Evolutionary conservation across 2,329 filamentous ascomycete species (phyloP), one percentile per base, ranked within the genome.

Genomic region (Chaetomiaceae sp.): DNA sequence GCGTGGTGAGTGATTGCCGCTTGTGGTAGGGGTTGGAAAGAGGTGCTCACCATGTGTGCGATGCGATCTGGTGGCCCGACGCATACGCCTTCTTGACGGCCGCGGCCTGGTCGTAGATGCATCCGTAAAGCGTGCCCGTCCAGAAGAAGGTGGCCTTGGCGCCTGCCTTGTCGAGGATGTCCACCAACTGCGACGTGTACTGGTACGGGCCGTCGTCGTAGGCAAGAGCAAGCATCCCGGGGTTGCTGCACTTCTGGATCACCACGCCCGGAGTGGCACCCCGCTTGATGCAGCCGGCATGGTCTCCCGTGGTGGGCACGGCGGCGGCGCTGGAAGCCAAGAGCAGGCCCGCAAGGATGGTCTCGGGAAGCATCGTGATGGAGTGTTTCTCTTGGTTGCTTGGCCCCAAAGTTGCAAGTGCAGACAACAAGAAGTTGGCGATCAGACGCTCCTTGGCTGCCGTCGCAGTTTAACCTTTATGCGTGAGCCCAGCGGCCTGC

Each of bases 121-220:
- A 74, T 7, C 68, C 72, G 40, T 74, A 74, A 19, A 75, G 63
- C 1, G 71, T 74, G 1, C 72, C 72, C 0, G 72, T 75, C 57
- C 69, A 68, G 63, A 76, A 78, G 60, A 76, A 78, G 3, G 73
- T 78, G 6, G 68, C 75, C 58, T 75, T 76, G 34, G 69, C 73
- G 7, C 66, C 68, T 6, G 67, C 68, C 3, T 58, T 58, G 54
- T 75, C 66, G 15, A 79, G 65, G 14, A 69, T 72, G 54, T 78
- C 72, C n/a, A 79, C 62, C 2, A 78, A 62, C 37, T 65, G 62
- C 2, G 60, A 65, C 0, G 74, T 78, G 56, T 71, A 76, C 44
- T 66, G 58, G 48, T 71, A 74, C 1, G 74, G 74, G 0, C 74
- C 74, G 43, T 78, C 74, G 45, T 78, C 74, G 50, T 73, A 76